Conservation (phyloP, 1,139 yeast species). For the Sugiyamaella xylanicola region DNA sequence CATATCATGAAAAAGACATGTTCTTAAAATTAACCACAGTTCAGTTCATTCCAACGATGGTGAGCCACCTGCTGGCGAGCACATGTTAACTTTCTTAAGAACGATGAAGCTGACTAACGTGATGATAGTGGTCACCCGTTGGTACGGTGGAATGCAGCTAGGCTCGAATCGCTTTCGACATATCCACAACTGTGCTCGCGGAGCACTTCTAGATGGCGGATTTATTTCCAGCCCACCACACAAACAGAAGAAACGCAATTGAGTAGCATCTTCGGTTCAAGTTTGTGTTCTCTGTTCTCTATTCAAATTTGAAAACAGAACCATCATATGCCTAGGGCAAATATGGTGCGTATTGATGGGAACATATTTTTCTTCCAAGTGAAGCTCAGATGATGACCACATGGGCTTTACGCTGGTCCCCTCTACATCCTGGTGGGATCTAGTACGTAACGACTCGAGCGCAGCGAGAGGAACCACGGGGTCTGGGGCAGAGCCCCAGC, state of each 20-base stretch:
- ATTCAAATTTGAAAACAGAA: no score
- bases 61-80: constrained; percentile 82
- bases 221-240: constrained; percentile 34
- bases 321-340: no score
- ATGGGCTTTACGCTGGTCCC: no score
- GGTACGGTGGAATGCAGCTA: constrained; percentile 88
- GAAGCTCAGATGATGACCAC: no score
- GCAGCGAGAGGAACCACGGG: not conserved
- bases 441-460: not conserved
- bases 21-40: constrained; percentile 50
- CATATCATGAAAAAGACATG: no score
- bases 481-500: constrained; percentile 2
- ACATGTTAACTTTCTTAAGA: constrained; percentile 71
- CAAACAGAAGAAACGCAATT: constrained; percentile 14
- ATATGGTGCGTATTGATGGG: no score
- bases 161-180: constrained; percentile 88
- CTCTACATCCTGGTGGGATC: no score
- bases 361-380: no score
- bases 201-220: constrained; percentile 66
- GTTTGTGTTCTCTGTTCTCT: no score
- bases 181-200: constrained; percentile 79
- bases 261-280: not conserved
- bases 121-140: constrained; percentile 80
- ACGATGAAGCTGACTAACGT: constrained; percentile 70
- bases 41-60: constrained; percentile 67